Percentiles rank a stretch among this genome's conserved stretches.
These are phyloP conservation scores for Aspergillus hancockii DNA, from an alignment of 495 filamentous ascomycete genomes.

Conservation along the genomic window DNA sequence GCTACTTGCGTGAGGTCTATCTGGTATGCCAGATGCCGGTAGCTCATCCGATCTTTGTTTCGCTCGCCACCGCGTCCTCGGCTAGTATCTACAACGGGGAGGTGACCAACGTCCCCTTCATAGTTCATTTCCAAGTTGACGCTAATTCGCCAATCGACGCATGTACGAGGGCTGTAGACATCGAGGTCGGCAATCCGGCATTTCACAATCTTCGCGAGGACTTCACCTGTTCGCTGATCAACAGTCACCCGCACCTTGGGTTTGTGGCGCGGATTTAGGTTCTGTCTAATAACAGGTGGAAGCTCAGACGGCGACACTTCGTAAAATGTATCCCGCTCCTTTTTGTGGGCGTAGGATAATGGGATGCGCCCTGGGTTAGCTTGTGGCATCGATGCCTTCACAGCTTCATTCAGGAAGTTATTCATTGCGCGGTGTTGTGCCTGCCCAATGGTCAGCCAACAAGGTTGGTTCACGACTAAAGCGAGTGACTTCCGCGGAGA, in stretches of 20 bases:
- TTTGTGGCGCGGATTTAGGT: conserved; percentile 57
- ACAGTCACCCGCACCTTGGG: conserved; percentile 75
- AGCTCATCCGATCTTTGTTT: conserved; percentile 86
- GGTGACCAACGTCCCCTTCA: conserved; percentile 62
- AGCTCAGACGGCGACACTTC: conserved; percentile 64
- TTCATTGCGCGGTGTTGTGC: conserved; percentile 77
- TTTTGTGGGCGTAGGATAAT: conserved; percentile 77
- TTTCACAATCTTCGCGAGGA: conserved; percentile 86
- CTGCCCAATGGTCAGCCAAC: conserved; percentile 42
- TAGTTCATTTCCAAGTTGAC: conserved; percentile 89
- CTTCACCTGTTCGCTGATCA: conserved; percentile 69
- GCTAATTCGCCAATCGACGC: conserved; percentile 84
- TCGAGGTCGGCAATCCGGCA: conserved; percentile 80
- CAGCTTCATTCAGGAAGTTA: conserved; percentile 71
- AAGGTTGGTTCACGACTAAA: background rate
- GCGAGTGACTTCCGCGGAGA: background rate
- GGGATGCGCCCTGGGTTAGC: conserved; percentile 56
- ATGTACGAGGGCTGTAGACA: conserved; percentile 68
- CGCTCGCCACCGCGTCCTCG: conserved; percentile 58
- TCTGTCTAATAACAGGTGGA: conserved; percentile 55
- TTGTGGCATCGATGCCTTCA: conserved; percentile 48
- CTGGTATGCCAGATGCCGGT: conserved; percentile 80
- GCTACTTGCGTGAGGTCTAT: conserved; percentile 90
- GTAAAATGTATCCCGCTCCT: conserved; percentile 79
- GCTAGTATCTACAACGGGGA: conserved; percentile 40